A percentile compares a stretch with the other conserved stretches of the same genome.
Conservation (phyloP, 2,329 filamentous ascomycete species). For the Xylaria sp. region DNA sequence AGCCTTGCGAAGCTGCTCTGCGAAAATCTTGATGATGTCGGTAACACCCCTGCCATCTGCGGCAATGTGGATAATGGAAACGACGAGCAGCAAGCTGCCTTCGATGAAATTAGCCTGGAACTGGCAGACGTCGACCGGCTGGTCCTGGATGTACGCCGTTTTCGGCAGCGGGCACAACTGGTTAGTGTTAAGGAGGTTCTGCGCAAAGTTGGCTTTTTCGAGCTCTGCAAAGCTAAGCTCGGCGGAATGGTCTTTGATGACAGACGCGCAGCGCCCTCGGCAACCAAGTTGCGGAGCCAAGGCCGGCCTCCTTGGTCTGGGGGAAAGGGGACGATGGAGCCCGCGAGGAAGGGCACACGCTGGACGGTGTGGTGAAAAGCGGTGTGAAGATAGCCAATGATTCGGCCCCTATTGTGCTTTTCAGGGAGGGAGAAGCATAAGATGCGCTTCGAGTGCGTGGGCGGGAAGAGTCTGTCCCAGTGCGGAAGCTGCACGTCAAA, state of each 20-base stretch:
- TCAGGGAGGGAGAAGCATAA: background rate
- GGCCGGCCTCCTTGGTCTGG: conserved; percentile 1
- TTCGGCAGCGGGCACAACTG: background rate
- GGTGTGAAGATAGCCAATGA: background rate
- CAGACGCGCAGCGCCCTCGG: background rate
- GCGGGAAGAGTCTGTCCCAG: background rate
- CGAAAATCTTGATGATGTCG: conserved; percentile 1
- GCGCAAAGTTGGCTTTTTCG: background rate
- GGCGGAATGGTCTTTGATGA: background rate
- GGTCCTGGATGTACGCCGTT: background rate
- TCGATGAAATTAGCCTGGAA: background rate
- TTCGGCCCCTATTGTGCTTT: background rate
- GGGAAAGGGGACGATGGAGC: background rate
- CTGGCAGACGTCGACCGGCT: conserved; percentile 1
- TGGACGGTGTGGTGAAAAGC: background rate
- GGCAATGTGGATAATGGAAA: background rate
- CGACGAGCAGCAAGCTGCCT: background rate
- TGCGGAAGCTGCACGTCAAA: background rate
- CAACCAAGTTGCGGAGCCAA: background rate
- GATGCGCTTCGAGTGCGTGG: background rate
- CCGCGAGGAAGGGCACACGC: background rate
- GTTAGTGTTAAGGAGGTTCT: background rate
- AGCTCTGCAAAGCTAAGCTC: background rate
- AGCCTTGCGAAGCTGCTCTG: background rate
- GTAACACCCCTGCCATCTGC: background rate